Percentiles rank a stretch among this genome's conserved stretches.
Conservation (phyloP, 768 basidiomycete genomes). For the Tubosaeta sp. region DNA sequence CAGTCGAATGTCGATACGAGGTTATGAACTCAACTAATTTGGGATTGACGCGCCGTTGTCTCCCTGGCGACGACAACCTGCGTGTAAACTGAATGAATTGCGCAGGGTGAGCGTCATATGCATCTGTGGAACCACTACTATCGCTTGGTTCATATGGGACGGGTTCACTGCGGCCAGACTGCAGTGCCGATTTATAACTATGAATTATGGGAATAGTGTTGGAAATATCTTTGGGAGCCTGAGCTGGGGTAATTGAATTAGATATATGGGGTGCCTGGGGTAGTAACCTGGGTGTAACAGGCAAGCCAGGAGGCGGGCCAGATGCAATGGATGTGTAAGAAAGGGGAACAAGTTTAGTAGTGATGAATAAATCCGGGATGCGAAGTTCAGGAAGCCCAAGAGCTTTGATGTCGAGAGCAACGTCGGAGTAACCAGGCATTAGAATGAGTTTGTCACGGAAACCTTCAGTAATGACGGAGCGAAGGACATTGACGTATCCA, state of each 20-base stretch:
- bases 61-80: slow-evolving; percentile 32
- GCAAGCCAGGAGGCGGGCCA: slow-evolving; percentile 24
- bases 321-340: slow-evolving; percentile 25
- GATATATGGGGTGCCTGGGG: slow-evolving; percentile 4
- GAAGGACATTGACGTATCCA: slow-evolving; percentile 62
- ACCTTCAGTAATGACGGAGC: slow-evolving; percentile 61
- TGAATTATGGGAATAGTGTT: slow-evolving; percentile 18
- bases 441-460: slow-evolving; percentile 61
- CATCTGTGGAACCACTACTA: slow-evolving; percentile 45
- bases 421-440: slow-evolving; percentile 57
- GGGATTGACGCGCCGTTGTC: slow-evolving; percentile 44
- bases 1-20: slow-evolving; percentile 10
- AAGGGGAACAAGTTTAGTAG: slow-evolving; percentile 43
- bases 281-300: slow-evolving; percentile 12
- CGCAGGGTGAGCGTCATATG: slow-evolving; percentile 31
- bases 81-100: slow-evolving; percentile 25
- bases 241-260: slow-evolving; percentile 11
- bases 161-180: slow-evolving; percentile 21
- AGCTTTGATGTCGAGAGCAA: slow-evolving; percentile 56
- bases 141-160: slow-evolving; percentile 42
- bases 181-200: slow-evolving; percentile 42
- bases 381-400: slow-evolving; percentile 51
- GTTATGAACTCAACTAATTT: slow-evolving; percentile 42
- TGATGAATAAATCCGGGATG: slow-evolving; percentile 57
- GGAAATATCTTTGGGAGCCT: slow-evolving; percentile 9